phyloP scores from a whole-genome alignment of 2,329 filamentous ascomycete genomes.

The Colletotrichum caudatum region DNA sequence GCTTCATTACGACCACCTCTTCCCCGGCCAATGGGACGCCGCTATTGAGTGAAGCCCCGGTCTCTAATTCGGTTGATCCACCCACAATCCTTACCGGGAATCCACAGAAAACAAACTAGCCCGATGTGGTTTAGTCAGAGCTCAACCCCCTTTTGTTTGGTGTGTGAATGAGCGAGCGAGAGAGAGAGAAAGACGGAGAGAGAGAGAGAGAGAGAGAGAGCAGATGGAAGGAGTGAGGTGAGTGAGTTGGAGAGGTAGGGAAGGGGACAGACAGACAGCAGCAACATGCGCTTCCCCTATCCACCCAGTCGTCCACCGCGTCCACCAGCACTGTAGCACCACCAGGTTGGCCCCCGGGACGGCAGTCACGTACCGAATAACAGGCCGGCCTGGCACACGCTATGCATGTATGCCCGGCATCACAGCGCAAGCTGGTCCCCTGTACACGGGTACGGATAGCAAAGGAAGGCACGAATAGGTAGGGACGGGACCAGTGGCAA shows the following conservation, averaged over 20 bases:
- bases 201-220: neutral
- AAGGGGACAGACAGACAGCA: slow-evolving; percentile 1
- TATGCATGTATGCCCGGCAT: neutral
- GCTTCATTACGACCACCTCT: slow-evolving; percentile 39
- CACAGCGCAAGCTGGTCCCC: slow-evolving; percentile 10
- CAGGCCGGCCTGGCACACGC: neutral
- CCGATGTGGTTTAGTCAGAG: slow-evolving; percentile 13
- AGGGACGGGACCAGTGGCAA: neutral
- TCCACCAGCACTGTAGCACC: neutral
- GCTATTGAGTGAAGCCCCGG: slow-evolving; percentile 15
- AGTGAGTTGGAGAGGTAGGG: neutral
- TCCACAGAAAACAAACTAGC: slow-evolving; percentile 27
- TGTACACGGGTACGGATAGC: neutral
- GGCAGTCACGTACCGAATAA: neutral
- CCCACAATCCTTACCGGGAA: slow-evolving; percentile 17
- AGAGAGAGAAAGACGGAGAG: neutral
- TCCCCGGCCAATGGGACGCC: slow-evolving; percentile 6
- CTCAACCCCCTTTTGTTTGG: slow-evolving; percentile 39
- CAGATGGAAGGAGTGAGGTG: neutral
- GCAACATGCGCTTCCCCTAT: slow-evolving; percentile 30
- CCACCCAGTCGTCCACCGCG: neutral
- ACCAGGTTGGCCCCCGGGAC: neutral
- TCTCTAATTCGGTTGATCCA: slow-evolving; percentile 38
- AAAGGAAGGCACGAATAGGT: neutral
- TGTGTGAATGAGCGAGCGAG: neutral